phyloP scores from a whole-genome alignment of 306 rosid species.

The Citrullus mucosospermus region DNA sequence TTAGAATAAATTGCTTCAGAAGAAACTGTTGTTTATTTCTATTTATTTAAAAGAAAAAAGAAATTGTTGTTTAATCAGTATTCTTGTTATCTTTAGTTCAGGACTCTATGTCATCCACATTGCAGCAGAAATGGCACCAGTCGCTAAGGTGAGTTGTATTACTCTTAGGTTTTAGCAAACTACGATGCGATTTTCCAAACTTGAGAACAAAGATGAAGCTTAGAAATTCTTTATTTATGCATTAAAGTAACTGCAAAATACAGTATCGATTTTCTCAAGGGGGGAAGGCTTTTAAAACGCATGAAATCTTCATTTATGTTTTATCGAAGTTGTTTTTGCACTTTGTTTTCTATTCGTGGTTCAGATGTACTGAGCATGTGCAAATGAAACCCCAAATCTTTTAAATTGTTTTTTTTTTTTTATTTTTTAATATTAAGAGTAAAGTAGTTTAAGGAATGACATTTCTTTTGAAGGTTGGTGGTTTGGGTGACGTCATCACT shows the following conservation, averaged over 20 bases:
- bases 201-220: no score
- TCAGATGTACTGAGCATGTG: neutral
- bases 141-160: constrained; percentile 64
- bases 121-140: constrained; percentile 99
- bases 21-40: constrained; percentile 11
- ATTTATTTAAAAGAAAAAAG: neutral
- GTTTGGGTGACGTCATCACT: constrained; percentile 83
- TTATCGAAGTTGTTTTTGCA: neutral
- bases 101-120: constrained; percentile 79
- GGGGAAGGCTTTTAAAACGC: no score
- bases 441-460: neutral
- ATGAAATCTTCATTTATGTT: neutral
- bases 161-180: neutral
- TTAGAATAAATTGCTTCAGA: neutral
- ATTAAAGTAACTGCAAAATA: no score
- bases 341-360: neutral
- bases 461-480: constrained; percentile 69
- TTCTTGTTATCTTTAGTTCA: constrained; percentile 49
- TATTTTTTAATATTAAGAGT: neutral
- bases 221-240: no score
- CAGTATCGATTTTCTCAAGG: no score
- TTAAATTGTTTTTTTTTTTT: neutral
- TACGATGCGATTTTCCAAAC: no score
- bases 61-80: constrained; percentile 18
- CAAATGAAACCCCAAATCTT: neutral